phyloP scores from a whole-genome alignment of 2,329 filamentous ascomycete genomes.

The Ceratocystis harringtonii region DNA sequence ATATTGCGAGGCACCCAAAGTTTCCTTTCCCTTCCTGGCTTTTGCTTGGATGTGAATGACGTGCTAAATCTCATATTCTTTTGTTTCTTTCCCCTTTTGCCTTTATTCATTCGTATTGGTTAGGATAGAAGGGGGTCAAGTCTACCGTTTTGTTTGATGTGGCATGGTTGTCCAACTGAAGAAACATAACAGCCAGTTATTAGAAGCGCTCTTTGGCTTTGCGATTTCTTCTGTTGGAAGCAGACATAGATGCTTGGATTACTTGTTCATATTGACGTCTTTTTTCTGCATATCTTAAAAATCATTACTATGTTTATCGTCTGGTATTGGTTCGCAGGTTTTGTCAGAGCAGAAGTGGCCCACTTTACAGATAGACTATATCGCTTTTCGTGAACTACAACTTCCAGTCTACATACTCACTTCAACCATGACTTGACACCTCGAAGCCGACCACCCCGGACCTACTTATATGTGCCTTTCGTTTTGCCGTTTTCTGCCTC shows the following conservation, averaged over 20 bases:
- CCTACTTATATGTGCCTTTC: neutral
- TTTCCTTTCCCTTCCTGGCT: neutral
- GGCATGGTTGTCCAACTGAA: neutral
- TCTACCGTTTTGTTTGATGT: neutral
- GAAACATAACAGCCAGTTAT: neutral
- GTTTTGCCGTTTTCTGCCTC: neutral
- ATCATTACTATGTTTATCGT: neutral
- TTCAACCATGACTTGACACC: too few species aligned
- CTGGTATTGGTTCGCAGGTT: too few species aligned
- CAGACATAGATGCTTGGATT: neutral
- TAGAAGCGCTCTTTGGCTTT: constrained; percentile 2
- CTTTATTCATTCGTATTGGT: neutral
- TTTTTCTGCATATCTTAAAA: neutral
- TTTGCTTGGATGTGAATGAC: too few species aligned
- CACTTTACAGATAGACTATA: neutral
- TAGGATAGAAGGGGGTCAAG: neutral
- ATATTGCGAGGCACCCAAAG: neutral
- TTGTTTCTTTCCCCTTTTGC: neutral
- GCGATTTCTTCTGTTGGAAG: neutral
- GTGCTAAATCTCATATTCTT: neutral
- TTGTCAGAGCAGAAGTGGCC: neutral
- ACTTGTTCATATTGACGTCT: neutral
- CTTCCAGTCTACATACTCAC: too few species aligned
- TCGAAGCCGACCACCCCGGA: neutral
- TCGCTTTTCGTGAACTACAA: neutral